These are phyloP conservation scores for Candida hispaniensis DNA, from an alignment of 805 yeast genomes.

Conservation along the genomic window DNA sequence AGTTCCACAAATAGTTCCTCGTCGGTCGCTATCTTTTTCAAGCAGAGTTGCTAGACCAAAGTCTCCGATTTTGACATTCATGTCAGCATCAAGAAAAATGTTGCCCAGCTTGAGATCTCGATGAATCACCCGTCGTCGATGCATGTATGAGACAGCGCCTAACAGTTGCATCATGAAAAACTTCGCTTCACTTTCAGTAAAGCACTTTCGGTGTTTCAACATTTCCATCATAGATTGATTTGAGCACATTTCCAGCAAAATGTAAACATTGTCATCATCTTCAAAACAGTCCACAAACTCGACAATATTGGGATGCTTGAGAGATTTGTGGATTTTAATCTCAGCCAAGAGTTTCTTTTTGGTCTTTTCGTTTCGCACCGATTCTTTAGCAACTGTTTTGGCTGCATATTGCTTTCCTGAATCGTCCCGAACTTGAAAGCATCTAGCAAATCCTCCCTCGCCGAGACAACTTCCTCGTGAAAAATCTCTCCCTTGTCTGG, in stretches of 20 bases:
- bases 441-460: slow-evolving; percentile 98
- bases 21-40: slow-evolving; percentile 57
- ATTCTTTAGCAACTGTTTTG: slow-evolving; percentile 93
- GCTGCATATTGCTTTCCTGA: slow-evolving; percentile 86
- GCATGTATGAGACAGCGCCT: slow-evolving; percentile 91
- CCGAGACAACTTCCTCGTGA: slow-evolving; percentile 86
- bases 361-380: slow-evolving; percentile 84
- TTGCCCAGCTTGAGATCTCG: slow-evolving; percentile 94
- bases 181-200: slow-evolving; percentile 87
- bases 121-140: slow-evolving; percentile 83
- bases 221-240: slow-evolving; percentile 91
- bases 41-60: slow-evolving; percentile 97
- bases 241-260: slow-evolving; percentile 87
- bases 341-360: slow-evolving; percentile 70
- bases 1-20: slow-evolving; percentile 94
- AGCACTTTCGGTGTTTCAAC: slow-evolving; percentile 68
- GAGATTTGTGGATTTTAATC: slow-evolving; percentile 85
- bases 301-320: slow-evolving; percentile 83
- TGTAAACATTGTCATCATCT: slow-evolving; percentile 89
- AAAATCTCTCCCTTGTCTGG: slow-evolving; percentile 77
- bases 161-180: slow-evolving; percentile 82
- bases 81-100: slow-evolving; percentile 83
- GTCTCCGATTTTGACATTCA: slow-evolving; percentile 94
- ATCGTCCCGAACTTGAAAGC: slow-evolving; percentile 92
- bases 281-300: slow-evolving; percentile 94